These are phyloP conservation scores for Monosporozyma siamensis DNA, from an alignment of 805 yeast species.

Conservation along the genomic window DNA sequence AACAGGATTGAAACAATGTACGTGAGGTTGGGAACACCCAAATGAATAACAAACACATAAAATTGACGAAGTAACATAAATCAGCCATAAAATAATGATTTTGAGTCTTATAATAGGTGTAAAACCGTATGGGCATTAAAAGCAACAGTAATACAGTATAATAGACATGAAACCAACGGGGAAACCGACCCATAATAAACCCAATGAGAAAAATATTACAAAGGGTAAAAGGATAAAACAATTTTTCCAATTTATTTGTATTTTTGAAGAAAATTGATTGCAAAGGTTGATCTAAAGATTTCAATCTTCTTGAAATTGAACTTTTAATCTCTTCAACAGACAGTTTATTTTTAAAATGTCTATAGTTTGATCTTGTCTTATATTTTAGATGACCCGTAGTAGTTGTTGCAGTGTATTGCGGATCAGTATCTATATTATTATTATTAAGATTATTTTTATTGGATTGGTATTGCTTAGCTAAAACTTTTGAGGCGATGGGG, in stretches of 20 bases:
- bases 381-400: background rate
- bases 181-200: constrained; percentile 64
- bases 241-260: constrained; percentile 57
- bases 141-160: constrained; percentile 54
- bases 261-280: constrained; percentile 28
- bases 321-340: constrained; percentile 19
- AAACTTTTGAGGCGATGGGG: constrained; percentile 23
- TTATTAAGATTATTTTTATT: background rate
- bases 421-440: background rate
- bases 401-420: background rate
- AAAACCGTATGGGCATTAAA: constrained; percentile 75
- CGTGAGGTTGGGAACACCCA: constrained; percentile 77
- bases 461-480: constrained; percentile 8
- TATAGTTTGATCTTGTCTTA: constrained; percentile 1
- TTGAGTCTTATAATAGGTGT: constrained; percentile 69
- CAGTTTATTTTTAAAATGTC: constrained; percentile 10
- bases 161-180: constrained; percentile 64
- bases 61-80: constrained; percentile 83
- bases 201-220: constrained; percentile 64
- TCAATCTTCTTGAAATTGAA: constrained; percentile 16
- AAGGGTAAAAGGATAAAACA: constrained; percentile 69
- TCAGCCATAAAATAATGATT: constrained; percentile 88
- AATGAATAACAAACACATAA: constrained; percentile 55
- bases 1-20: constrained; percentile 69
- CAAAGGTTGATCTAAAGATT: constrained; percentile 21